These are phyloP conservation scores for Trichoderma citrinoviride DNA, from an alignment of 2,329 filamentous ascomycete genomes.

Conservation along the genomic window DNA sequence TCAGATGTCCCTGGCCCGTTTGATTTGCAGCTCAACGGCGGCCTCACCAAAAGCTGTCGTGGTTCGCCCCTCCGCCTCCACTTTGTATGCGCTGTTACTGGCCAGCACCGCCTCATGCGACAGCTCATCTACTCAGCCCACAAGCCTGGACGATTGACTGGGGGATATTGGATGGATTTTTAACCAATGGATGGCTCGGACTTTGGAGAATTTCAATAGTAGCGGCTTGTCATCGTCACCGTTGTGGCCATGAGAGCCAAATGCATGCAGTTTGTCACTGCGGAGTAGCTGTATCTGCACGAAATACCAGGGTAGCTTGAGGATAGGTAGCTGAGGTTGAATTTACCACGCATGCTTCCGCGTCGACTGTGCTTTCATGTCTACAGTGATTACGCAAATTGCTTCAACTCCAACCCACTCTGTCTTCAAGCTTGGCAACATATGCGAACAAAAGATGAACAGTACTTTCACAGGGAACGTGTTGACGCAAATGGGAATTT, in stretches of 20 bases:
- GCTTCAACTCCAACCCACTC: no score
- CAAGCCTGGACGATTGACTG: background rate
- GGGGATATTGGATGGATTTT: no score
- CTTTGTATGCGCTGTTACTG: conserved; percentile 14
- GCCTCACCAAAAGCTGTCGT: conserved; percentile 9
- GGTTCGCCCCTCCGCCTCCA: conserved; percentile 18
- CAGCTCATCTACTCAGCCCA: conserved; percentile 2
- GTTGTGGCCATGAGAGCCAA: background rate
- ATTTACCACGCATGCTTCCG: background rate
- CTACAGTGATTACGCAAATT: background rate
- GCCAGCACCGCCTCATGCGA: conserved; percentile 17
- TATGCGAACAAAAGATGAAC: no score
- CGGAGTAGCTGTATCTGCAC: background rate
- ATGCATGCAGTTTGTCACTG: background rate
- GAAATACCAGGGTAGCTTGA: no score
- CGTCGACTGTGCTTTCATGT: no score
- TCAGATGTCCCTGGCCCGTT: background rate
- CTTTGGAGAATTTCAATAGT: no score
- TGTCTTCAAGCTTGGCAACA: no score
- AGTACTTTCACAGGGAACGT: background rate
- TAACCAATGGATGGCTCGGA: no score
- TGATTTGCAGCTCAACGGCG: conserved; percentile 11
- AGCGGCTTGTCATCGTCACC: no score
- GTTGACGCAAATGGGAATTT: background rate
- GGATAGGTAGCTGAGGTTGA: background rate